These are phyloP conservation scores for Stramenopiles sp. DNA, from an alignment of 352 stramenopile genomes.

Conservation along the genomic window DNA sequence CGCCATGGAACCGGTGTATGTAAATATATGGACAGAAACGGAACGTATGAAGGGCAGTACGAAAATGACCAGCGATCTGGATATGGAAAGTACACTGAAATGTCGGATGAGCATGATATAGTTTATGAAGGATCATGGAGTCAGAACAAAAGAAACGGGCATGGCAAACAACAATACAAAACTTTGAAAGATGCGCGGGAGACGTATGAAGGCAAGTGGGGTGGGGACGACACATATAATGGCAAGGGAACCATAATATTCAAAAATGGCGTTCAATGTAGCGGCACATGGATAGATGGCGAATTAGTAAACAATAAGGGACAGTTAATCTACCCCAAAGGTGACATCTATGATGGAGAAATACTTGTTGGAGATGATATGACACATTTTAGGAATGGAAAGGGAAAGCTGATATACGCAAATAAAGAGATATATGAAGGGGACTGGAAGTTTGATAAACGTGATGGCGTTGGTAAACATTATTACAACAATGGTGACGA, in stretches of 20 bases:
- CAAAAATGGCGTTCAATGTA: background rate
- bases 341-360: background rate
- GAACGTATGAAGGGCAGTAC: background rate
- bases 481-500: background rate
- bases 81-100: background rate
- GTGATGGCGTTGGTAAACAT: constrained; percentile 4
- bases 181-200: background rate
- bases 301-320: background rate
- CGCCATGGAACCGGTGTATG: background rate
- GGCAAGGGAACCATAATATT: background rate
- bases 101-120: constrained; percentile 1
- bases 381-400: background rate
- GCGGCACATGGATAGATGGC: background rate
- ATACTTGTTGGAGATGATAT: background rate
- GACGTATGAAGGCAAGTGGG: constrained; percentile 7
- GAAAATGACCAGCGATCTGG: background rate
- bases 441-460: background rate
- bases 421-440: constrained; percentile 9
- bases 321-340: background rate
- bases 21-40: background rate
- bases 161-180: background rate
- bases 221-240: background rate
- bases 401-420: background rate
- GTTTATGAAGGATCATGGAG: background rate
- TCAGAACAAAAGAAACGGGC: background rate